Percentiles rank a stretch among this genome's conserved stretches.
Evolutionary conservation across 2,329 filamentous ascomycete species (phyloP).

Genomic region (Neofusicoccum kwambonambiense): DNA sequence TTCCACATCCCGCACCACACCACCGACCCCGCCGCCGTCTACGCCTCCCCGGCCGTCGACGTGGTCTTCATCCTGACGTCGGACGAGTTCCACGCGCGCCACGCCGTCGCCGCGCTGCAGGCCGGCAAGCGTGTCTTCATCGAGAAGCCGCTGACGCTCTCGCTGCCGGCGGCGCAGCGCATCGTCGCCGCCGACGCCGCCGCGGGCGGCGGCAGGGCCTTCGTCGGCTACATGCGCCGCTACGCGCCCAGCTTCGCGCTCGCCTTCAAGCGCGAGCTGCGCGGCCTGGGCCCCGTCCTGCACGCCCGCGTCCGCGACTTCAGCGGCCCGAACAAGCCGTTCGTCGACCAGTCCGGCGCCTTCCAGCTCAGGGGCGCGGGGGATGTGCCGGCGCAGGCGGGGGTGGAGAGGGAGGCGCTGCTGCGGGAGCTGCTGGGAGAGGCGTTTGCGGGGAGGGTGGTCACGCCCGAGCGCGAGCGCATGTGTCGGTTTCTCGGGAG

Average conservation of each 20-base stretch:
- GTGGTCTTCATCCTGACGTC: conserved; percentile 55
- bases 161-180: conserved; percentile 44
- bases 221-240: conserved; percentile 63
- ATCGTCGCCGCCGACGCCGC: conserved; percentile 46
- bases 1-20: conserved; percentile 36
- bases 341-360: conserved; percentile 51
- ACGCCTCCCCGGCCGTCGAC: conserved; percentile 46
- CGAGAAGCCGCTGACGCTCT: conserved; percentile 59
- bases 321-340: conserved; percentile 54
- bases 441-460: conserved; percentile 32
- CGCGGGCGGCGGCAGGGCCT: conserved; percentile 31
- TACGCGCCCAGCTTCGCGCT: conserved; percentile 57
- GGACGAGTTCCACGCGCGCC: conserved; percentile 56
- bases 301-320: conserved; percentile 57
- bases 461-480: conserved; percentile 28
- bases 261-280: conserved; percentile 54
- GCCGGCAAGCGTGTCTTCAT: conserved; percentile 58
- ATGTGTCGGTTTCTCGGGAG: conserved; percentile 47
- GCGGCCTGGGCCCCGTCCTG: conserved; percentile 50
- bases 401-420: conserved; percentile 23
- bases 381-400: conserved; percentile 39
- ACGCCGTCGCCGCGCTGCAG: conserved; percentile 53
- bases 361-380: conserved; percentile 42
- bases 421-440: conserved; percentile 33
- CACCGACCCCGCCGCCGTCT: conserved; percentile 43